These are phyloP conservation scores for Pezizomycotina sp. DNA, from an alignment of 2,329 filamentous ascomycete genomes.

Conservation along the genomic window DNA sequence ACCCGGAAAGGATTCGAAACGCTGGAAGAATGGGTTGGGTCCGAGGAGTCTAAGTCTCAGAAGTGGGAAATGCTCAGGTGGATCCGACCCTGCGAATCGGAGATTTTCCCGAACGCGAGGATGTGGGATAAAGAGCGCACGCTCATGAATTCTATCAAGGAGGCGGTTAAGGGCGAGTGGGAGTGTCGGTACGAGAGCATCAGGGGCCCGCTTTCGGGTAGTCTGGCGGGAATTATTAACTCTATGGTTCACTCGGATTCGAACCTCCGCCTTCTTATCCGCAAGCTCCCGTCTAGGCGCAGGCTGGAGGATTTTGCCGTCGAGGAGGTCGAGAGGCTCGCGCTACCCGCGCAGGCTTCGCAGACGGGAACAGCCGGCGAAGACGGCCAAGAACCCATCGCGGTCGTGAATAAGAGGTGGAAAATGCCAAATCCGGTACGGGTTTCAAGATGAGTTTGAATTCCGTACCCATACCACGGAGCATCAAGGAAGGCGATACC, in stretches of 20 bases:
- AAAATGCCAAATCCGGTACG: constrained; percentile 11
- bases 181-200: too few relatives aligned
- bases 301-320: constrained; percentile 4
- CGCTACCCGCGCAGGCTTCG: constrained; percentile 5
- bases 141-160: too few relatives aligned
- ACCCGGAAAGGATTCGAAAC: too few relatives aligned
- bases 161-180: too few relatives aligned
- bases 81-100: too few relatives aligned
- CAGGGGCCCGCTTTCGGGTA: too few relatives aligned
- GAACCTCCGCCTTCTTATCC: constrained; percentile 11
- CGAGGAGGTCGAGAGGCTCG: constrained; percentile 7
- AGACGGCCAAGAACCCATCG: constrained; percentile 3
- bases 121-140: too few relatives aligned
- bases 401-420: constrained; percentile 11
- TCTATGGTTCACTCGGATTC: constrained; percentile 19
- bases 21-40: too few relatives aligned
- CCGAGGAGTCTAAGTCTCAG: too few relatives aligned
- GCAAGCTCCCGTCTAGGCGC: constrained; percentile 1
- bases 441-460: constrained; percentile 15
- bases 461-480: constrained; percentile 1
- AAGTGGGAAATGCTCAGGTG: too few relatives aligned
- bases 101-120: too few relatives aligned
- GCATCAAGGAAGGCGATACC: constrained; percentile 2
- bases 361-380: constrained; percentile 3
- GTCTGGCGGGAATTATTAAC: too few relatives aligned